Conservation (phyloP, 2,329 filamentous ascomycete species). For the Fusarium brachygibbosum region DNA sequence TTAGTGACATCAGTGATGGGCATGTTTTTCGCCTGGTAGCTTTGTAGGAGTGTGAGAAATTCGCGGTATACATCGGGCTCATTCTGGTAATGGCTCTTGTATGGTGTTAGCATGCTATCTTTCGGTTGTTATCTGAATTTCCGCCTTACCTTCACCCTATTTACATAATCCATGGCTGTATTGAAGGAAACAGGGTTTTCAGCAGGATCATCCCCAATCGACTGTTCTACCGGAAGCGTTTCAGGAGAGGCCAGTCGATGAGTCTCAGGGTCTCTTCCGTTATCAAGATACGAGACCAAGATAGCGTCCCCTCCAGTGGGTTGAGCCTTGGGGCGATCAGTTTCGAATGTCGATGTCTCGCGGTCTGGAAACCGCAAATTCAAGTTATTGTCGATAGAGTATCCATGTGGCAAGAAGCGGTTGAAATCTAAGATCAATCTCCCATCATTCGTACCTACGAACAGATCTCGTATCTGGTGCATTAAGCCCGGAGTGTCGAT, state of each 20-base stretch:
- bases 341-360: not conserved
- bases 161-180: too few relatives aligned
- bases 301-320: not conserved
- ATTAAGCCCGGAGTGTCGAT: not conserved
- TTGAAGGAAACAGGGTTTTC: too few relatives aligned
- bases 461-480: not conserved
- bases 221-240: not conserved
- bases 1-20: too few relatives aligned
- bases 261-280: not conserved
- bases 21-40: too few relatives aligned
- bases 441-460: not conserved
- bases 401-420: not conserved
- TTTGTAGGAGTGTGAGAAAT: too few relatives aligned
- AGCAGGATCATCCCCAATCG: too few relatives aligned
- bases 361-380: not conserved
- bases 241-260: not conserved
- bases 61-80: too few relatives aligned
- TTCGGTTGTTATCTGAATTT: too few relatives aligned
- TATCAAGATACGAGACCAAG: not conserved
- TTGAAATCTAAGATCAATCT: not conserved
- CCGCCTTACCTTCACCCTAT: too few relatives aligned
- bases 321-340: not conserved
- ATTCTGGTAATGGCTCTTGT: too few relatives aligned
- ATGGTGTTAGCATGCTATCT: too few relatives aligned
- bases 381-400: not conserved